Evolutionary conservation across 2,329 filamentous ascomycete genomes (phyloP).

Genomic region (Xylariaceae sp.): DNA sequence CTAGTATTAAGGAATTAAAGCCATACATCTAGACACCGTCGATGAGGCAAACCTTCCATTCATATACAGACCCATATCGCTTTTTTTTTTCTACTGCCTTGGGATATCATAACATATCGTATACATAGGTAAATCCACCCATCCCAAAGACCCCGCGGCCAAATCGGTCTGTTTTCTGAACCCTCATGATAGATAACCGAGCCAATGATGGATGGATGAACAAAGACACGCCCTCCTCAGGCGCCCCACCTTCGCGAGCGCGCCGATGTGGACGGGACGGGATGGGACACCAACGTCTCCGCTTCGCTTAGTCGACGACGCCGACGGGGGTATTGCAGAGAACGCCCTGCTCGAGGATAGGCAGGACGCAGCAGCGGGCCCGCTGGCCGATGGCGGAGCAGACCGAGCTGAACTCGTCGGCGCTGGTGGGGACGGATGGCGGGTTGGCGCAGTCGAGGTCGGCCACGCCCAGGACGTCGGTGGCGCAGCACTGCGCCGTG

Average conservation of each 20-base stretch:
- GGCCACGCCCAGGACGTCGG: constrained; percentile 54
- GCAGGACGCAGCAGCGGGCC: constrained; percentile 55
- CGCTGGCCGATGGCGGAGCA: constrained; percentile 49
- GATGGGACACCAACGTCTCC: too few species aligned
- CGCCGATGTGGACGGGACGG: too few species aligned
- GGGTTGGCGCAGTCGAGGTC: constrained; percentile 55
- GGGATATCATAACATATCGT: background rate
- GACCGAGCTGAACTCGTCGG: constrained; percentile 47
- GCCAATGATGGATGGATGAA: too few species aligned
- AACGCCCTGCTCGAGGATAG: constrained; percentile 42
- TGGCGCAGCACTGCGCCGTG: constrained; percentile 62
- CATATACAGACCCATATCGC: background rate
- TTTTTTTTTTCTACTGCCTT: background rate
- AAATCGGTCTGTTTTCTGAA: background rate
- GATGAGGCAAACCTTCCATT: background rate
- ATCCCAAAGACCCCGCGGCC: background rate
- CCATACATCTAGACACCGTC: background rate
- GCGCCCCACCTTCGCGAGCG: too few species aligned
- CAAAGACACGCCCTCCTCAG: background rate
- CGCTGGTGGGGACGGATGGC: constrained; percentile 40
- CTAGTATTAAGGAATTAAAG: background rate
- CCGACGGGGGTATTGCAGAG: constrained; percentile 38
- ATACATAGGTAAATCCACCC: background rate
- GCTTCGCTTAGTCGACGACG: constrained; percentile 15
- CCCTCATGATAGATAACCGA: background rate